Evolutionary conservation across 169 alveolate species (phyloP).

Genomic region (Babesia bovis): DNA sequence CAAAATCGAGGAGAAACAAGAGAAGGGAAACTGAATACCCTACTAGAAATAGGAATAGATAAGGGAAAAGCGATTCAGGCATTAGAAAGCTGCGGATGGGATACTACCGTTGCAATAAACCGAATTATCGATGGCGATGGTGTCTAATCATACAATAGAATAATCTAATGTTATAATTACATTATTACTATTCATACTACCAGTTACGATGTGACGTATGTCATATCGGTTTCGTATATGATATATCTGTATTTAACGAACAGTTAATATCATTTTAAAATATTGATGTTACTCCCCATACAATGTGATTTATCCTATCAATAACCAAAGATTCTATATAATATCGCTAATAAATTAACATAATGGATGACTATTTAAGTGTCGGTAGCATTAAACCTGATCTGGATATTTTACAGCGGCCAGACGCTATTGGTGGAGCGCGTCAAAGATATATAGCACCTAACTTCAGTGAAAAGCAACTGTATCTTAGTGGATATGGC

Average conservation of each 20-base stretch:
- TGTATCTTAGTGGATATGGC: slow-evolving; percentile 79
- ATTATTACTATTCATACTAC: too few relatives aligned
- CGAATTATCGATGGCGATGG: slow-evolving; percentile 67
- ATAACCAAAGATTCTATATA: too few relatives aligned
- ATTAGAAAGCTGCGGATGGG: slow-evolving; percentile 82
- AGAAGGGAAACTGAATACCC: slow-evolving; percentile 62
- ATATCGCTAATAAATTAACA: neutral
- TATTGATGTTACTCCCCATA: too few relatives aligned
- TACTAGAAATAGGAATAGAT: slow-evolving; percentile 78
- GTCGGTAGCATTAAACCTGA: slow-evolving; percentile 70
- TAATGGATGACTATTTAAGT: slow-evolving; percentile 75
- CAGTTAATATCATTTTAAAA: too few relatives aligned
- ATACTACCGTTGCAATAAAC: slow-evolving; percentile 84
- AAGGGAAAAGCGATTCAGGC: slow-evolving; percentile 77
- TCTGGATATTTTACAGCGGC: slow-evolving; percentile 71
- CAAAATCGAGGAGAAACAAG: slow-evolving; percentile 44
- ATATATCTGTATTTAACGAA: too few relatives aligned
- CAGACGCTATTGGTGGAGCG: slow-evolving; percentile 43
- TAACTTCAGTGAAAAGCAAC: slow-evolving; percentile 54
- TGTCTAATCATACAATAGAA: too few relatives aligned
- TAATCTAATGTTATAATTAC: neutral
- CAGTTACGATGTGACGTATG: neutral
- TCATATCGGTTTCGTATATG: neutral
- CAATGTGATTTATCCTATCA: too few relatives aligned
- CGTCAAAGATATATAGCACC: slow-evolving; percentile 60